Evolutionary conservation across 306 rosid species (phyloP).

Genomic region (Cajanus cajan): DNA sequence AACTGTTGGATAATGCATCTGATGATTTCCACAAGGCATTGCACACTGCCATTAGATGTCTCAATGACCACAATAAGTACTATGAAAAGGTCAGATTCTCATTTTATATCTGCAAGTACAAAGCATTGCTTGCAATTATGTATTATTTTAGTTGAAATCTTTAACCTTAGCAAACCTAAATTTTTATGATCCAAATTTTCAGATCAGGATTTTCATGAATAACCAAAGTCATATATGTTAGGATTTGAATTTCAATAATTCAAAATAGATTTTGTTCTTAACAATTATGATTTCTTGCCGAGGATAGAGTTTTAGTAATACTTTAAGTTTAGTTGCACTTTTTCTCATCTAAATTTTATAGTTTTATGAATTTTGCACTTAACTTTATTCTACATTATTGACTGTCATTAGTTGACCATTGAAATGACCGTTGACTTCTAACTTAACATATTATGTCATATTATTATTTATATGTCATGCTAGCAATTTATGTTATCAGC

Average conservation of each 20-base stretch:
- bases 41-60: slow-evolving; percentile 57
- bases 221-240: neutral
- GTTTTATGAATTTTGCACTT: no score
- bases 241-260: neutral
- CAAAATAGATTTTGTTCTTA: neutral
- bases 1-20: slow-evolving; percentile 39
- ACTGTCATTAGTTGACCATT: no score
- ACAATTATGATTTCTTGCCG: neutral
- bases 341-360: no score
- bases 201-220: neutral
- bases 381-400: no score
- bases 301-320: neutral
- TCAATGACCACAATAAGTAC: slow-evolving; percentile 63
- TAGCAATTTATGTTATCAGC: no score
- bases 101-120: neutral
- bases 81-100: slow-evolving; percentile 56
- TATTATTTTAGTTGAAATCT: neutral
- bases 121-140: neutral
- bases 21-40: slow-evolving; percentile 51
- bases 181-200: neutral
- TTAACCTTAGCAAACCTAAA: neutral
- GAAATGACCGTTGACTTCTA: no score
- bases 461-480: no score
- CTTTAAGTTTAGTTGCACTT: no score
- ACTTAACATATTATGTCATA: no score